phyloP scores from a whole-genome alignment of 768 basidiomycete species.

The Cystobasidium onofrii region DNA sequence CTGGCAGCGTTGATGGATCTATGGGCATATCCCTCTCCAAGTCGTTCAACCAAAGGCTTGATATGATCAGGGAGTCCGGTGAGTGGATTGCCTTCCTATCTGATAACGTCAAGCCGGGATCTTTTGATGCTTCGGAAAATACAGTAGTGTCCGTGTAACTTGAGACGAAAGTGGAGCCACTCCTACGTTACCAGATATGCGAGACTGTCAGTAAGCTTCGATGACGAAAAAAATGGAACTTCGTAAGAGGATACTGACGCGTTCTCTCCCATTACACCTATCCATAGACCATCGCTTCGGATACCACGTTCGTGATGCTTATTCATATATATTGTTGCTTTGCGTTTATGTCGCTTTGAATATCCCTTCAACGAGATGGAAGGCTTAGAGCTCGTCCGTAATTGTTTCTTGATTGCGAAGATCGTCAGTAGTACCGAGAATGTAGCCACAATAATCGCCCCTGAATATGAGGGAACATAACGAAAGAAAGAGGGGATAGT shows the following conservation, averaged over 20 bases:
- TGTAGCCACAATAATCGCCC: conserved; percentile 4
- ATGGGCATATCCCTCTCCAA: not conserved
- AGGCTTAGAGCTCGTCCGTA: not conserved
- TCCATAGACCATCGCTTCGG: not conserved
- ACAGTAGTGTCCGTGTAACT: not conserved
- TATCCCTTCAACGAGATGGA: not conserved
- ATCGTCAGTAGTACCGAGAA: conserved; percentile 13
- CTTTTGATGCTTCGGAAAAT: not conserved
- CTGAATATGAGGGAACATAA: too few relatives aligned
- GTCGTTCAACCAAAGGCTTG: not conserved
- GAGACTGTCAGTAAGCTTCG: too few relatives aligned
- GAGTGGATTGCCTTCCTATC: not conserved
- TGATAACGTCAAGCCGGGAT: not conserved
- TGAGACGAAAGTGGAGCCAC: not conserved
- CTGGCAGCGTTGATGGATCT: not conserved
- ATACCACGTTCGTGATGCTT: not conserved
- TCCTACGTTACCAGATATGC: not conserved
- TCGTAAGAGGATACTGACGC: not conserved
- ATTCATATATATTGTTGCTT: not conserved
- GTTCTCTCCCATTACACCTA: not conserved
- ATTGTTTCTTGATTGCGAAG: not conserved
- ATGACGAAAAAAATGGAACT: not conserved
- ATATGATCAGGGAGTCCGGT: not conserved
- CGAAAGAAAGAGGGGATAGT: too few relatives aligned
- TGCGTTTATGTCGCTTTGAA: not conserved